Percentiles rank a stretch among this genome's conserved stretches.
These are phyloP conservation scores for Rhynchosporium agropyri DNA, from an alignment of 2,329 filamentous ascomycete genomes.

Conservation along the genomic window DNA sequence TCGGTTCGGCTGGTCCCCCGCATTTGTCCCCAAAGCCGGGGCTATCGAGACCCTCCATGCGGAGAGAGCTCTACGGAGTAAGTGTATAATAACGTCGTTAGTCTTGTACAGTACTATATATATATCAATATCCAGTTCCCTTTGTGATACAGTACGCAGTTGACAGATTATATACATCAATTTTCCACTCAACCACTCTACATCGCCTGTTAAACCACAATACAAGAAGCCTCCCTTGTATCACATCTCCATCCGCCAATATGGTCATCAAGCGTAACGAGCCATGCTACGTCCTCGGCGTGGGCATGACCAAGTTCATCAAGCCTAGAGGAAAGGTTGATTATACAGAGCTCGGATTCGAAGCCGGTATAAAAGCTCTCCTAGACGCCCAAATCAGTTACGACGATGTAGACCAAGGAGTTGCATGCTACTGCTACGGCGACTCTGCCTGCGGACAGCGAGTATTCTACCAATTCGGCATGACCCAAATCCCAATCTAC, in stretches of 20 bases:
- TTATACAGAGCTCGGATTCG: constrained; percentile 92
- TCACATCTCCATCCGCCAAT: not conserved
- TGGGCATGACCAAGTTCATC: constrained; percentile 99
- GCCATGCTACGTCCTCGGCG: constrained; percentile 80
- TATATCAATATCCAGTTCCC: not conserved
- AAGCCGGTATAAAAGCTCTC: constrained; percentile 62
- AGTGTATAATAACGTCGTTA: not conserved
- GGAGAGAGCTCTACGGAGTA: not conserved
- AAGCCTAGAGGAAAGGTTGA: constrained; percentile 93
- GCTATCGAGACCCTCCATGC: not conserved
- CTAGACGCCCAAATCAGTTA: constrained; percentile 87
- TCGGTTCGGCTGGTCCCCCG: constrained; percentile 5
- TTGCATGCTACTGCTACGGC: constrained; percentile 98
- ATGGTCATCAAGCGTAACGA: constrained; percentile 32
- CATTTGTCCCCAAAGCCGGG: constrained; percentile 8
- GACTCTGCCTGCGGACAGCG: constrained; percentile 94
- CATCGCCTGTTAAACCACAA: not conserved
- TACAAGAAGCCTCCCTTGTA: not conserved
- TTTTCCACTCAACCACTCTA: not conserved
- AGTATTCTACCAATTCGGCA: constrained; percentile 98
- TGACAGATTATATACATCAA: not conserved
- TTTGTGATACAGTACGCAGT: not conserved
- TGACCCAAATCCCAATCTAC: constrained; percentile 94
- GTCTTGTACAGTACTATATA: constrained; percentile 3
- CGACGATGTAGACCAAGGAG: constrained; percentile 91